Conservation (phyloP, 176 grass and related monocot species). For the Tuctoria greenei region DNA sequence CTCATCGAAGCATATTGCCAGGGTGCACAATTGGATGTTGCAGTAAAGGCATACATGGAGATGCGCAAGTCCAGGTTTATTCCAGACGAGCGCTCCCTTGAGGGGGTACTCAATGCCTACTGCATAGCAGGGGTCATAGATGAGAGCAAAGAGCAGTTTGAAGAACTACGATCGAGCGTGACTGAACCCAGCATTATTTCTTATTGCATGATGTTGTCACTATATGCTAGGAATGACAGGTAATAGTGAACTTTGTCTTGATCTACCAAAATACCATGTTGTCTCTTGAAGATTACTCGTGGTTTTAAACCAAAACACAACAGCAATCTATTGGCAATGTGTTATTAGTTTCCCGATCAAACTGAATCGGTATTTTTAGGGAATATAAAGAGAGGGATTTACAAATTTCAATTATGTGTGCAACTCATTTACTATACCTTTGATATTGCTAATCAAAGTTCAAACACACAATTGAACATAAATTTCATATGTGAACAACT, state of each 20-base stretch:
- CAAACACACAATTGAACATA: neutral
- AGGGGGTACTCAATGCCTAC: slow-evolving; percentile 80
- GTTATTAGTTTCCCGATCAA: neutral
- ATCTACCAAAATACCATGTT: neutral
- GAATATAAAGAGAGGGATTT: neutral
- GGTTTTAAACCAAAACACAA: neutral
- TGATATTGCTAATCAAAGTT: slow-evolving; percentile 17
- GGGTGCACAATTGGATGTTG: slow-evolving; percentile 72
- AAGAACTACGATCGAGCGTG: slow-evolving; percentile 62
- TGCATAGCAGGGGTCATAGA: slow-evolving; percentile 82
- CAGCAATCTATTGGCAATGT: neutral
- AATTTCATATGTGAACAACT: neutral
- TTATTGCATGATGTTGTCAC: slow-evolving; percentile 85
- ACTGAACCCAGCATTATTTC: slow-evolving; percentile 64
- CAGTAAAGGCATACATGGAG: slow-evolving; percentile 79
- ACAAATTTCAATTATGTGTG: neutral
- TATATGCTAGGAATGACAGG: slow-evolving; percentile 92
- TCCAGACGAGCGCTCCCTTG: slow-evolving; percentile 77
- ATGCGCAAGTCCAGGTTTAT: slow-evolving; percentile 91
- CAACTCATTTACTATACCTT: neutral
- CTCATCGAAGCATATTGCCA: slow-evolving; percentile 85
- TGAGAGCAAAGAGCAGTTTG: slow-evolving; percentile 94
- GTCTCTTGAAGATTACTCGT: neutral
- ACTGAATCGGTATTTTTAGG: neutral
- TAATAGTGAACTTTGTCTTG: slow-evolving; percentile 35